phyloP scores from a whole-genome alignment of 345 rosid genomes.

The Eutrema japonicum region DNA sequence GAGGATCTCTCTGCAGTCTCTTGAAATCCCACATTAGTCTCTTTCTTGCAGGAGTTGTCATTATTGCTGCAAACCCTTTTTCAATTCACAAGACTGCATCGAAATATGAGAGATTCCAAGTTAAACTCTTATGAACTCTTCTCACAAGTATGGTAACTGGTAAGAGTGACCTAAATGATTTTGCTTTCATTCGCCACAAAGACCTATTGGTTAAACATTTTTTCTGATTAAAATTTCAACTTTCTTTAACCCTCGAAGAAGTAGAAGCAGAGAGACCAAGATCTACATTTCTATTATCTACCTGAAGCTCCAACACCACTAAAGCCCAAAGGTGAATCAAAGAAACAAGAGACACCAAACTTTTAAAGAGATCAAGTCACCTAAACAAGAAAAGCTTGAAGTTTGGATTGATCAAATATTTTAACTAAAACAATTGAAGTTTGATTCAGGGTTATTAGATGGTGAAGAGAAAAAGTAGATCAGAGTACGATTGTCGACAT shows the following conservation, averaged over 20 bases:
- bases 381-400: slow-evolving; percentile 11
- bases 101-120: background rate
- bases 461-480: background rate
- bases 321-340: background rate
- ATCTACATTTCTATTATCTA: slow-evolving; percentile 7
- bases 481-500: background rate
- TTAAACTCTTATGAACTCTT: background rate
- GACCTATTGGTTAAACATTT: background rate
- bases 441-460: background rate
- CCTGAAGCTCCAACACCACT: background rate
- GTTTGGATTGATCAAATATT: background rate
- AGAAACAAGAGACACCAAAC: slow-evolving; percentile 8
- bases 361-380: background rate
- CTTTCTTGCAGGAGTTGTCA: slow-evolving; percentile 65
- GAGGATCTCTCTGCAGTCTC: slow-evolving; percentile 66
- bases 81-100: background rate
- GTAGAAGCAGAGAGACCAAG: slow-evolving; percentile 11
- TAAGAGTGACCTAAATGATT: background rate
- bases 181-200: background rate
- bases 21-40: slow-evolving; percentile 72
- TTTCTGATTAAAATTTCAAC: background rate
- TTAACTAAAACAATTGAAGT: background rate
- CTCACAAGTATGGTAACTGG: too few species aligned
- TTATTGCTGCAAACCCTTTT: slow-evolving; percentile 15
- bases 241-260: background rate